Evolutionary conservation across 2,329 filamentous ascomycete genomes (phyloP).

Genomic region (Colletotrichum lentis): DNA sequence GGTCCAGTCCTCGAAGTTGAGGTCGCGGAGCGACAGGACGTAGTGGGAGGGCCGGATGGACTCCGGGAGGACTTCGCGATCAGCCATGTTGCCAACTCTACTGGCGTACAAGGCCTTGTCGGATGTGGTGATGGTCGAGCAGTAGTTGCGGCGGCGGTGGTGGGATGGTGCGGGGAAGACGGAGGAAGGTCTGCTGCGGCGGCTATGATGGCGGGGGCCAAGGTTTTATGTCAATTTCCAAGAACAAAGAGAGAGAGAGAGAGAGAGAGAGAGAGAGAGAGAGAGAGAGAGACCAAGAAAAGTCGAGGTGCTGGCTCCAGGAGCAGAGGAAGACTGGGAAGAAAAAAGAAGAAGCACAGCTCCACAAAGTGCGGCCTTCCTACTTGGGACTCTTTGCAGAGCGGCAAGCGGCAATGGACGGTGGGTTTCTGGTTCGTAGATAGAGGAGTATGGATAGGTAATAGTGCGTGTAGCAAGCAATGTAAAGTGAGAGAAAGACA

Average conservation of each 20-base stretch:
- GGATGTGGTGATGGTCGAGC: conserved; percentile 42
- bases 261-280: background rate
- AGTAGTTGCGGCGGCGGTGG: conserved; percentile 32
- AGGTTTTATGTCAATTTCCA: conserved; percentile 21
- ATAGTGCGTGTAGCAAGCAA: background rate
- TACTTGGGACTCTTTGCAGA: conserved; percentile 25
- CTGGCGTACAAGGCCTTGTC: conserved; percentile 41
- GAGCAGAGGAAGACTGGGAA: background rate
- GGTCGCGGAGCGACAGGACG: conserved; percentile 78
- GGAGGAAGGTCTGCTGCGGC: conserved; percentile 14
- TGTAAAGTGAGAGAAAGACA: background rate
- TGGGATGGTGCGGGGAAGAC: conserved; percentile 23
- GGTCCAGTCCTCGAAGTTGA: conserved; percentile 77
- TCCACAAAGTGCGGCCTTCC: conserved; percentile 34
- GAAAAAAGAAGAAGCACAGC: conserved; percentile 22
- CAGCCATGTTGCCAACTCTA: conserved; percentile 55
- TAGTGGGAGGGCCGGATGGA: conserved; percentile 86
- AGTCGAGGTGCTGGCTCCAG: background rate
- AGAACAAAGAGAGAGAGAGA: conserved; percentile 1
- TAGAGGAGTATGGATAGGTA: background rate
- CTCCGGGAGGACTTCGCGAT: conserved; percentile 69
- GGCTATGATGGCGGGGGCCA: background rate
- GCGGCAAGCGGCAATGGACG: conserved; percentile 25
- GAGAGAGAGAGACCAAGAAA: background rate
- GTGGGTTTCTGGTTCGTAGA: conserved; percentile 22